A percentile compares a stretch with the other conserved stretches of the same genome.
Evolutionary conservation across 768 basidiomycete species (phyloP).

Genomic region (Termitomyces sp.): DNA sequence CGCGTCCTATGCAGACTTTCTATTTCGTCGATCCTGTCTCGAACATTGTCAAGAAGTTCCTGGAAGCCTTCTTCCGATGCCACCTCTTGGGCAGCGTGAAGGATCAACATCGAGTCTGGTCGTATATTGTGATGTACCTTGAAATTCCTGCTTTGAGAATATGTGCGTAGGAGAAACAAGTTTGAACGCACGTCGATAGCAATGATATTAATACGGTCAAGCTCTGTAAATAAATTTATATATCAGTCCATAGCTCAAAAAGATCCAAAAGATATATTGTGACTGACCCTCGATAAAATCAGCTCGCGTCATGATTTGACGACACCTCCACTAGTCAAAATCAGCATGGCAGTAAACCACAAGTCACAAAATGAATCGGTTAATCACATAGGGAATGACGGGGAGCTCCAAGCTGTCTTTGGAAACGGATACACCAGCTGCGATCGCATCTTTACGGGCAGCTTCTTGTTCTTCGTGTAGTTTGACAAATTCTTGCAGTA

Average conservation of each 20-base stretch:
- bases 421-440: slow-evolving; percentile 25
- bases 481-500: slow-evolving; percentile 70
- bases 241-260: background rate
- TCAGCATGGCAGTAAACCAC: slow-evolving; percentile 1
- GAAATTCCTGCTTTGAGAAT: background rate
- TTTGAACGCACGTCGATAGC: slow-evolving; percentile 61
- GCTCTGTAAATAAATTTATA: slow-evolving; percentile 30
- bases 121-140: slow-evolving; percentile 72
- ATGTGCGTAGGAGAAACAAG: background rate
- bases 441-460: slow-evolving; percentile 31
- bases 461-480: slow-evolving; percentile 44
- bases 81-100: slow-evolving; percentile 68
- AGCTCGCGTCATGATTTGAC: slow-evolving; percentile 78
- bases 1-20: slow-evolving; percentile 78
- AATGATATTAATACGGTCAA: slow-evolving; percentile 69
- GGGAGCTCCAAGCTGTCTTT: slow-evolving; percentile 52
- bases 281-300: slow-evolving; percentile 73
- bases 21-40: slow-evolving; percentile 79
- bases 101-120: slow-evolving; percentile 74
- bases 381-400: slow-evolving; percentile 52
- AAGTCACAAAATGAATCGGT: background rate
- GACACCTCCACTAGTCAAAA: slow-evolving; percentile 49
- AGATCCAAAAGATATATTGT: background rate
- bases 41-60: slow-evolving; percentile 65
- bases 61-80: slow-evolving; percentile 75